phyloP scores from a whole-genome alignment of 768 basidiomycete genomes.

The Boletus sensibilis region DNA sequence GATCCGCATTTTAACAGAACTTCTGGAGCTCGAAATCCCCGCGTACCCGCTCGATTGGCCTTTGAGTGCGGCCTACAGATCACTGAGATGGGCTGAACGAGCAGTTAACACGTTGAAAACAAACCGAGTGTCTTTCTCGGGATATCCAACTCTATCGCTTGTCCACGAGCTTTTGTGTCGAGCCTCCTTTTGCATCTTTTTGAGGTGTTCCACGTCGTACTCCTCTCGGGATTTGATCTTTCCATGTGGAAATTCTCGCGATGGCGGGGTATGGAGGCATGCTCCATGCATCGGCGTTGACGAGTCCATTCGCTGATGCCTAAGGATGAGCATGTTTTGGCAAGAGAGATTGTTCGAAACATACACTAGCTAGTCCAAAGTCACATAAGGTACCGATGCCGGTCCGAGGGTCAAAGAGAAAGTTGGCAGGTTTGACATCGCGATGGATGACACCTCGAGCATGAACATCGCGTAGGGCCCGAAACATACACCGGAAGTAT shows the following conservation, averaged over 20 bases:
- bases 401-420: constrained; percentile 84
- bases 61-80: constrained; percentile 69
- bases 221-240: constrained; percentile 43
- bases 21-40: constrained; percentile 96
- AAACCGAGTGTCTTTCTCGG: constrained; percentile 71
- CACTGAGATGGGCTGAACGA: neutral
- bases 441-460: constrained; percentile 87
- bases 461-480: constrained; percentile 87
- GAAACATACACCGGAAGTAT: constrained; percentile 90
- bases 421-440: constrained; percentile 98
- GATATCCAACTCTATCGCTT: constrained; percentile 76
- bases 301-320: constrained; percentile 53
- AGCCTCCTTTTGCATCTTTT: constrained; percentile 59
- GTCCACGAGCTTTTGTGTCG: constrained; percentile 50
- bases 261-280: constrained; percentile 79
- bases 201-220: constrained; percentile 49
- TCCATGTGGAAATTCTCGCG: constrained; percentile 68
- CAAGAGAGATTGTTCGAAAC: constrained; percentile 26
- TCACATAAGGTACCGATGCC: constrained; percentile 88
- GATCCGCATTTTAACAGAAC: constrained; percentile 92
- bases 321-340: constrained; percentile 2
- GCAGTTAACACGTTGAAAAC: constrained; percentile 3
- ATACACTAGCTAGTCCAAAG: constrained; percentile 92
- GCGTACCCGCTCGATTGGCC: constrained; percentile 94
- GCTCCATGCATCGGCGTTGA: constrained; percentile 44